phyloP scores from a whole-genome alignment of 2,329 filamentous ascomycete genomes.

The Xylariaceae sp. region DNA sequence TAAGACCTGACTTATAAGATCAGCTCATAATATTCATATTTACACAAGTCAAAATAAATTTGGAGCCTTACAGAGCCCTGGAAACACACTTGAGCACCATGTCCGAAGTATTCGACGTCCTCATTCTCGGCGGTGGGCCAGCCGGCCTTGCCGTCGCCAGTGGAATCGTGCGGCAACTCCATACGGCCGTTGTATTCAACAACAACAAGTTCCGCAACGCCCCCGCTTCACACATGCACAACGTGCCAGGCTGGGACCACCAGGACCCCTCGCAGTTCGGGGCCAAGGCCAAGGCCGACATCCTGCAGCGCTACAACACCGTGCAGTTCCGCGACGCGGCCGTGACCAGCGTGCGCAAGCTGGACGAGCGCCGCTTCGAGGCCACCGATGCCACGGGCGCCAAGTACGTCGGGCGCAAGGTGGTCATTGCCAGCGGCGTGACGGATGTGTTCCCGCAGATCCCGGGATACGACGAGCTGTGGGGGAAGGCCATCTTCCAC shows the following conservation, averaged over 20 bases:
- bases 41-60: neutral
- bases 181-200: slow-evolving; percentile 33
- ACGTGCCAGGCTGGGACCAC: slow-evolving; percentile 26
- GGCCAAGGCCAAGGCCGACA: slow-evolving; percentile 12
- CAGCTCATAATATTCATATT: too few species aligned
- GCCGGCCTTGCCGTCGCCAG: slow-evolving; percentile 67
- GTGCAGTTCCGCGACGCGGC: slow-evolving; percentile 13
- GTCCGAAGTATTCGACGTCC: slow-evolving; percentile 56
- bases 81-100: slow-evolving; percentile 36
- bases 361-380: slow-evolving; percentile 18
- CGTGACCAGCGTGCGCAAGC: slow-evolving; percentile 11
- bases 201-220: slow-evolving; percentile 36
- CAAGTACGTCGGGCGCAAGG: slow-evolving; percentile 37
- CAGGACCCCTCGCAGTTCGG: slow-evolving; percentile 10
- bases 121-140: slow-evolving; percentile 71
- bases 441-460: slow-evolving; percentile 47
- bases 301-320: slow-evolving; percentile 14
- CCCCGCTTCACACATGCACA: slow-evolving; percentile 40
- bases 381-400: slow-evolving; percentile 36
- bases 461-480: slow-evolving; percentile 50
- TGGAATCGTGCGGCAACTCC: slow-evolving; percentile 28
- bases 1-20: too few species aligned
- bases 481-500: slow-evolving; percentile 52
- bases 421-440: slow-evolving; percentile 53
- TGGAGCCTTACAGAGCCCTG: slow-evolving; percentile 1